Evolutionary conservation across 1,139 yeast species (phyloP), one percentile per base, ranked within the genome.

Genomic region (Kurtzmaniella quercitrusa): DNA sequence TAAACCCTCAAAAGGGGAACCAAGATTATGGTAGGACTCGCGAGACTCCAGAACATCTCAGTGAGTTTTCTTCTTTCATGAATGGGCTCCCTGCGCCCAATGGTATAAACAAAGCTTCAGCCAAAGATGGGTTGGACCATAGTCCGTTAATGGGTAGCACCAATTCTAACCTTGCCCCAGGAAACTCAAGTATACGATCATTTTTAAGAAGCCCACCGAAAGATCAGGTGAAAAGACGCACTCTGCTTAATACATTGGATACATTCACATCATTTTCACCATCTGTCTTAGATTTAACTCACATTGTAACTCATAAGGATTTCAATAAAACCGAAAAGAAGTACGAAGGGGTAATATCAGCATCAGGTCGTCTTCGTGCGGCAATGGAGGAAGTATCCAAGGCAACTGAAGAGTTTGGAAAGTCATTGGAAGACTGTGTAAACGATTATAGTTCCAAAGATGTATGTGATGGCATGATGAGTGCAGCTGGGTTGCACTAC

Each of bases 401-500:
- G 18, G 83, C 88, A 0, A 87, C 95, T 7, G 83, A 83, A 26
- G 83, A 78, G 42, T 80, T 88, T 59, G 96, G 95, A 0, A 67
- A 69, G 6, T 81, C 93, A 1, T 64, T 88, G 46, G 95, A 87
- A 54, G 68, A 63, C 39, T 54, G 62, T n/a, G 57, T 66, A 16
- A 55, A 53, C 40, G 75, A 74, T 23, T 74, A 82, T 45, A 89
- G 91, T 30, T 71, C 81, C 26, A 84, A 79, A 14, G 63, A 65
- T 19, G 79, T 83, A 0, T 76, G 83, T 1, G 85, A 84, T 51
- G 88, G 89, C 3, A 61, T 88, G 15, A 65, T 80, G 50, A 76
- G 82, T 38, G 88, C 93, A 0, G 86, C 89, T 36, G 95, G 95
- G 1, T 63, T 88, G 45, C 93, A 88, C 53, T 83, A 78, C 54